Evolutionary conservation across 345 rosid genomes (phyloP).

Genomic region (Excoecaria agallocha): DNA sequence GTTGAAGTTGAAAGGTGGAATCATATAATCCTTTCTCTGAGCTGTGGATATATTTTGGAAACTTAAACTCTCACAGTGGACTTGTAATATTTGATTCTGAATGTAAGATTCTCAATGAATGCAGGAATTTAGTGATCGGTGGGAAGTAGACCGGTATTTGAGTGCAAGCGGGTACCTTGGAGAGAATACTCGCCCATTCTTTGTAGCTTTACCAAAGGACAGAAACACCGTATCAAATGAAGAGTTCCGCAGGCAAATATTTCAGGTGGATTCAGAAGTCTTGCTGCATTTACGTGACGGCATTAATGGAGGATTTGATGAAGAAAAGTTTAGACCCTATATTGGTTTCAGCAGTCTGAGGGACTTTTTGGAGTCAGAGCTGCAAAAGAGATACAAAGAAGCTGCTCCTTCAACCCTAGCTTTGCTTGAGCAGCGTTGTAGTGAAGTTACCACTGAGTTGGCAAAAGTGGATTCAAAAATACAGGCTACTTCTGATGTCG

Average conservation of each 20-base stretch:
- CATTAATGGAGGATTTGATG: conserved; percentile 88
- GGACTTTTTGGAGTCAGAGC: conserved; percentile 83
- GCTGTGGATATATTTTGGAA: background rate
- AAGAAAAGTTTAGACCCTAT: conserved; percentile 64
- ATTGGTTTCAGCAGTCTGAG: conserved; percentile 83
- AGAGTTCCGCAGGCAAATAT: conserved; percentile 81
- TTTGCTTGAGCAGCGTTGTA: conserved; percentile 86
- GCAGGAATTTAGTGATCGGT: conserved; percentile 78
- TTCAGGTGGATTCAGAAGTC: conserved; percentile 75
- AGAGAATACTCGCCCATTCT: conserved; percentile 78
- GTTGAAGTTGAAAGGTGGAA: background rate
- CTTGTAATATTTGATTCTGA: conserved; percentile 10
- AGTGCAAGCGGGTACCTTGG: conserved; percentile 97
- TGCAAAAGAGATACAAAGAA: conserved; percentile 90
- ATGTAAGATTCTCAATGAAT: conserved; percentile 16
- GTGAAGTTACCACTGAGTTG: conserved; percentile 63
- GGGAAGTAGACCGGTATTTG: conserved; percentile 89
- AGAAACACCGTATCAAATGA: conserved; percentile 74
- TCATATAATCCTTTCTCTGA: background rate
- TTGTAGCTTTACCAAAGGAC: conserved; percentile 91
- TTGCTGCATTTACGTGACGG: conserved; percentile 71
- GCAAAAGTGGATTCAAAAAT: conserved; percentile 68
- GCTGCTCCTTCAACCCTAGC: conserved; percentile 96
- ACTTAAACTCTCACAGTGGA: background rate
- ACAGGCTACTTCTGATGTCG: conserved; percentile 83